Evolutionary conservation across 371 early-diverging fungal species (phyloP).

Genomic region (Batkoa obscura): DNA sequence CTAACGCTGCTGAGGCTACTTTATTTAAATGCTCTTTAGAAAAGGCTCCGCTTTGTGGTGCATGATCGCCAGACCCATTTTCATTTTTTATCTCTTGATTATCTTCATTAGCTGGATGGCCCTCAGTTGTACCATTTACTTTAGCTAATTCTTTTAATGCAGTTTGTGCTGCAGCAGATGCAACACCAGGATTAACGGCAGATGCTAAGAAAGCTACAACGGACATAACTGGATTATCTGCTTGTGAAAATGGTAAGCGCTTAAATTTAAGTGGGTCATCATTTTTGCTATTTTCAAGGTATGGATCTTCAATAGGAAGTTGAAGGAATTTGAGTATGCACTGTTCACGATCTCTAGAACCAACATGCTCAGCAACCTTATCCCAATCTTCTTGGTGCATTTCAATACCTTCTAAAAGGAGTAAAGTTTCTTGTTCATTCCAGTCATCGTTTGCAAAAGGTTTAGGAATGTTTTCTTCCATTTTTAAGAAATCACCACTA

Average conservation of each 20-base stretch:
- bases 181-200: conserved; percentile 80
- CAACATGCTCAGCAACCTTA: conserved; percentile 81
- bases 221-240: conserved; percentile 92
- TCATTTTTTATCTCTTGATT: not conserved
- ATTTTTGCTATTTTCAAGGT: conserved; percentile 19
- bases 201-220: conserved; percentile 87
- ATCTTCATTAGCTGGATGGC: conserved; percentile 5
- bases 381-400: conserved; percentile 95
- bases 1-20: conserved; percentile 40
- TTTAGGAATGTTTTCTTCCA: conserved; percentile 26
- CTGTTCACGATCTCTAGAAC: conserved; percentile 77
- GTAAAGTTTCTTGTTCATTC: conserved; percentile 86
- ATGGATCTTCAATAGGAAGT: conserved; percentile 89
- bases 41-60: conserved; percentile 9
- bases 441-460: conserved; percentile 47
- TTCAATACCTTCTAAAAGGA: conserved; percentile 90
- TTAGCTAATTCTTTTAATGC: conserved; percentile 27
- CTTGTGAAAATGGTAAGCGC: conserved; percentile 59
- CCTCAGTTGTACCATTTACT: conserved; percentile 5
- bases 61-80: conserved; percentile 4
- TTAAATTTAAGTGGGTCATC: conserved; percentile 38
- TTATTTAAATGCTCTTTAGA: conserved; percentile 32
- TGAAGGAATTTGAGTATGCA: conserved; percentile 91
- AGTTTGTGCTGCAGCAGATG: conserved; percentile 67
- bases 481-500: conserved; percentile 74